Base-by-base conservation (phyloP, 371 early-diverging fungal species). In the Apophysomyces variabilis region DNA sequence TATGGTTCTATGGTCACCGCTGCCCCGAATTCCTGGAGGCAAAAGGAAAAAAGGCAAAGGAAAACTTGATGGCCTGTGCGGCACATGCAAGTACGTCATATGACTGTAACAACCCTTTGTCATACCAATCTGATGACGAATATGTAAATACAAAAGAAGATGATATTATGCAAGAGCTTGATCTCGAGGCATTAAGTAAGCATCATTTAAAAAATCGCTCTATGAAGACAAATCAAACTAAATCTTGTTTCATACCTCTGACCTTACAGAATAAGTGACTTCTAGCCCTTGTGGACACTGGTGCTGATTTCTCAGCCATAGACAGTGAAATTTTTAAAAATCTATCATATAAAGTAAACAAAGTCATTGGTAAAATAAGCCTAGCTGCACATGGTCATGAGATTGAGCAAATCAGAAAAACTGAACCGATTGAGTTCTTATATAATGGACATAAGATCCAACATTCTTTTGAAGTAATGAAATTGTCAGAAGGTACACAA, bases 401-500 rank as follows among this genome's bases (percentile, higher is more conserved):
- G n/a, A n/a, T n/a, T n/a, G n/a, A n/a, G n/a, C n/a, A n/a, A n/a
- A n/a, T n/a, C n/a, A n/a, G n/a, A n/a, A n/a, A n/a, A n/a, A n/a
- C n/a, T n/a, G n/a, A n/a, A n/a, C n/a, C n/a, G n/a, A n/a, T n/a
- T n/a, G n/a, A n/a, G n/a, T n/a, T n/a, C n/a, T n/a, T n/a, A n/a
- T n/a, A n/a, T n/a, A n/a, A n/a, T n/a, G n/a, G n/a, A n/a, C n/a
- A n/a, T n/a, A n/a, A n/a, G n/a, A 32, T 64, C 35, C 13, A 5
- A 8, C 58, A 64, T 36, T 57, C 64, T 13, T 64, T 64, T 36
- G 64, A 64, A 57, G 44, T 64, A 6, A 57, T 64, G 35, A 43
- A 64, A 37, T 36, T 57, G 0, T 39, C 26, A 18, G 18, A 63
- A 38, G 41, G 41, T 37, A 36, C 41, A 26, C 35, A 56, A 41